Evolutionary conservation across 1,284 basidiomycete genomes (phyloP), one percentile per base, ranked within the genome.

Genomic region (Ganoderma meredithae): DNA sequence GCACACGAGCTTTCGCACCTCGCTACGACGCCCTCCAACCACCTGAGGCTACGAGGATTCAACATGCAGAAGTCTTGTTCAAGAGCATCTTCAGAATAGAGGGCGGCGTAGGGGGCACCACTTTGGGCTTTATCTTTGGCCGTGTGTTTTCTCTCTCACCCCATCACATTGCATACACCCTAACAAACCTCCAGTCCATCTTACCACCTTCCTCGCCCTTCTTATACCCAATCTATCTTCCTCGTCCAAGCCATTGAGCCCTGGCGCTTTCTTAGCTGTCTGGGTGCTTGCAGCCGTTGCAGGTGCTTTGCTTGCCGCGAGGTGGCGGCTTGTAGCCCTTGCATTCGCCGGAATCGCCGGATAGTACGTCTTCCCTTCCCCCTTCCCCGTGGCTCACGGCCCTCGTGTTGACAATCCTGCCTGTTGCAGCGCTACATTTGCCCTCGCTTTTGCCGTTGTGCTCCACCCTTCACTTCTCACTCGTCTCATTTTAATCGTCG

Each of bases 41-140:
- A 80, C 83, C 44, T 81, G 82, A 52, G 53, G 77, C 41, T 71
- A 76, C 61, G 81, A 81, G 70, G 78, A 62, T 71, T 17, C 72
- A 72, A 56, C 70, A 69, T 39, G 69, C 71, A 4, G 70, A 66
- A 80, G 77, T 58, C 72, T 74, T 22, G 75, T 75, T 56, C 72
- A 80, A 55, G 73, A 70, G 52, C 13, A 15, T 73, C 12, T 84
- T 82, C 73, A 77, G 81, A 22, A 77, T 91, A 19, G 85, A 87
- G 75, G 89, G 90, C 49, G 90, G 90, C 3, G 68, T 90, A 19
- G 90, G 90, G 62, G 90, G 90, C 10, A 71, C 89, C 19, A 81
- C 83, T 9, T 75, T 81, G 22, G 90, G 90, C 17, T 91, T 85
- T 78, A 76, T 82, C 9, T 90, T 90, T 70, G 90, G 90, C 71